Percentiles rank a stretch among this genome's conserved stretches.
These are phyloP conservation scores for Elaphomyces granulatus DNA, from an alignment of 495 filamentous ascomycete species.

Conservation along the genomic window DNA sequence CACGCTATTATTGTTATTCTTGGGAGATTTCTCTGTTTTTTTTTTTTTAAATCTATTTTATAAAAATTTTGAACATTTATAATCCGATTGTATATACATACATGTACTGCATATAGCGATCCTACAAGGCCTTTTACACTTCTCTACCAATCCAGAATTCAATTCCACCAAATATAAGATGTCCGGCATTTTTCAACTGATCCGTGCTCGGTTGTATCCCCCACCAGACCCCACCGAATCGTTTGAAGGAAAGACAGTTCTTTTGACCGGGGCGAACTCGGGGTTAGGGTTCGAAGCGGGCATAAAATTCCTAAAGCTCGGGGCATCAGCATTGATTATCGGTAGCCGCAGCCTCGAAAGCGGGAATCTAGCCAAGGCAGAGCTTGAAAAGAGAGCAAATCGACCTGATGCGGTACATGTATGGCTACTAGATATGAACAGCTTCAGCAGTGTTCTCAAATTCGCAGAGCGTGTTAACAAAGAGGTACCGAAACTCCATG, in stretches of 20 bases:
- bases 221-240: slow-evolving; percentile 24
- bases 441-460: slow-evolving; percentile 31
- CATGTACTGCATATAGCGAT: no score
- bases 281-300: slow-evolving; percentile 36
- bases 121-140: no score
- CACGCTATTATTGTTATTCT: no score
- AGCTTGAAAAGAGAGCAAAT: slow-evolving; percentile 32
- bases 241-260: slow-evolving; percentile 35
- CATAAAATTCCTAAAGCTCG: slow-evolving; percentile 30
- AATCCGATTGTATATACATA: no score
- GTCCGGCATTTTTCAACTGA: no score
- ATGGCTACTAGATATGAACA: slow-evolving; percentile 41
- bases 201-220: no score
- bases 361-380: slow-evolving; percentile 29
- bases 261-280: slow-evolving; percentile 43
- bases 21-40: no score
- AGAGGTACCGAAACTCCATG: slow-evolving; percentile 25
- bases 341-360: slow-evolving; percentile 28
- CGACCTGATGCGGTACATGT: slow-evolving; percentile 30
- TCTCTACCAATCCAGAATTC: no score
- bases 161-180: no score
- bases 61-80: no score
- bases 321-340: slow-evolving; percentile 28
- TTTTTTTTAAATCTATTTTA: no score
- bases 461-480: slow-evolving; percentile 30